Conservation (phyloP, 768 basidiomycete species). For the Tylopilus plumbeoviolaceoides region DNA sequence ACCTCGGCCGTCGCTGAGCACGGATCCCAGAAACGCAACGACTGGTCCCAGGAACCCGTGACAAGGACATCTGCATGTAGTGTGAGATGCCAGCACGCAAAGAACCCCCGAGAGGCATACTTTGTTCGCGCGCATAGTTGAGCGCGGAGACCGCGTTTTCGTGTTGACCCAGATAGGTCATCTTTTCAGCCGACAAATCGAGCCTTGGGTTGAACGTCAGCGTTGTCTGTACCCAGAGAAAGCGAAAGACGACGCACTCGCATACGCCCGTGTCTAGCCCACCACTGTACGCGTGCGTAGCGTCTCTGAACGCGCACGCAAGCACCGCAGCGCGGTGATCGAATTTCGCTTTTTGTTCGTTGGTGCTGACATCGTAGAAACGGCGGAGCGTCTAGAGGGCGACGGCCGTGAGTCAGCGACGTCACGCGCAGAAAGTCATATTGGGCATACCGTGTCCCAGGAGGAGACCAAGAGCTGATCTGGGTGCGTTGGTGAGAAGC, state of each 20-base stretch:
- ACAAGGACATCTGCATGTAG: constrained; percentile 57
- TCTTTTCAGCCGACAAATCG: constrained; percentile 70
- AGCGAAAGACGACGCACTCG: constrained; percentile 43
- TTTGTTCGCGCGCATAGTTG: constrained; percentile 59
- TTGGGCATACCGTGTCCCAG: constrained; percentile 71
- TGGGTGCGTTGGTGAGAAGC: constrained; percentile 77
- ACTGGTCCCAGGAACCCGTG: constrained; percentile 91
- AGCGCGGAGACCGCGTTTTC: constrained; percentile 76
- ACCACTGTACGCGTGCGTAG: constrained; percentile 71
- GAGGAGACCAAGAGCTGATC: constrained; percentile 78
- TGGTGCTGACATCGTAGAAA: constrained; percentile 49
- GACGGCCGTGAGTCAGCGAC: constrained; percentile 22
- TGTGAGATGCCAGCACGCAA: no score
- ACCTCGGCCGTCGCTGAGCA: constrained; percentile 54
- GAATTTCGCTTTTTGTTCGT: constrained; percentile 74
- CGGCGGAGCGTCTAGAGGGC: constrained; percentile 54
- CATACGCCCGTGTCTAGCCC: constrained; percentile 81
- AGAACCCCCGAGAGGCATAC: constrained; percentile 19
- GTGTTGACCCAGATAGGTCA: constrained; percentile 75
- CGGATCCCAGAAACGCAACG: constrained; percentile 85
- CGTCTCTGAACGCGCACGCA: constrained; percentile 71
- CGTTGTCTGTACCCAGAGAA: neutral
- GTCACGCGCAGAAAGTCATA: neutral
- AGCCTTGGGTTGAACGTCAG: constrained; percentile 37
- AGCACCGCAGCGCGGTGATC: constrained; percentile 88